These are phyloP conservation scores for Aspergillus awamori DNA, from an alignment of 2,329 filamentous ascomycete species.

Conservation along the genomic window DNA sequence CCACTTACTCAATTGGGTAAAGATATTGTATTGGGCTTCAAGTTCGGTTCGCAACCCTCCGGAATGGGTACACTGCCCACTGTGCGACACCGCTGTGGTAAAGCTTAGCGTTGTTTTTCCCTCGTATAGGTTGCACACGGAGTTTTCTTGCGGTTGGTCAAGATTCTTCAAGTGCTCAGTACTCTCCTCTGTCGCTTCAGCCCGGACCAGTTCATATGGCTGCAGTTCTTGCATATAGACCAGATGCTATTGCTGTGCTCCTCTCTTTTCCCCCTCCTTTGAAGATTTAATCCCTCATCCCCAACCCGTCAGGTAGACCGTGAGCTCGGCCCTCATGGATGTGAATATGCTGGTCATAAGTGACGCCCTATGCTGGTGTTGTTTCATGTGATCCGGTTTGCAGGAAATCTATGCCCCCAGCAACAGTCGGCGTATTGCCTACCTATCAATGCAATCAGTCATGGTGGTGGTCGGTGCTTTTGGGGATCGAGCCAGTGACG, in stretches of 20 bases:
- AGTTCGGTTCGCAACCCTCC: background rate
- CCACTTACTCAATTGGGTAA: background rate
- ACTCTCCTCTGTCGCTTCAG: background rate
- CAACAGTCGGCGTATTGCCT: background rate
- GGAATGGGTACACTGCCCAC: background rate
- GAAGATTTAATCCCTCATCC: background rate
- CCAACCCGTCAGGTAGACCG: background rate
- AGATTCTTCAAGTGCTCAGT: background rate
- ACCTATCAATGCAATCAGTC: background rate
- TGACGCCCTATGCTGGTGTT: background rate
- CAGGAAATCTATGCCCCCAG: background rate
- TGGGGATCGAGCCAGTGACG: background rate
- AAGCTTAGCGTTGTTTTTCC: background rate
- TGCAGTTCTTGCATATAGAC: background rate
- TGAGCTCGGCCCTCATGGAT: background rate
- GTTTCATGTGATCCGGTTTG: background rate
- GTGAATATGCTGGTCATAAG: background rate
- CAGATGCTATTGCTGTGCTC: background rate
- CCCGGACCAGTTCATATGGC: background rate
- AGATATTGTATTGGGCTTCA: background rate
- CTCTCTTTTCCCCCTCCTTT: background rate
- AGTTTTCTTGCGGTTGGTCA: background rate
- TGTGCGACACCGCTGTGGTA: background rate
- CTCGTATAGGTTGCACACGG: background rate
- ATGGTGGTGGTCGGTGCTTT: background rate